Evolutionary conservation across 768 basidiomycete genomes (phyloP), one percentile per base, ranked within the genome.

Genomic region (Hygrophorus russula): DNA sequence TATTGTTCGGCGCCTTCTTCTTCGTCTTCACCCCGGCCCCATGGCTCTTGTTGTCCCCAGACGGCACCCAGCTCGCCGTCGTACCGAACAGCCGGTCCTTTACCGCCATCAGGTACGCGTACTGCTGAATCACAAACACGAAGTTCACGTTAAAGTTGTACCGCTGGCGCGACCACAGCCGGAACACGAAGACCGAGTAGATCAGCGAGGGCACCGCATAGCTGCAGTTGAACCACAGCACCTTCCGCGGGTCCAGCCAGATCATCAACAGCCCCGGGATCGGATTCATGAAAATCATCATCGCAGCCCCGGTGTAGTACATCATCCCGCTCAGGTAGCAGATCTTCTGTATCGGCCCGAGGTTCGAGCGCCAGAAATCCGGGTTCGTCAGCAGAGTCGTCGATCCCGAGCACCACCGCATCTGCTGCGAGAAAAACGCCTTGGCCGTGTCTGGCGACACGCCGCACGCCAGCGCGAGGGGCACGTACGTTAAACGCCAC

Each of bases 381-480:
- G 44, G 46, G 44, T 55, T 58, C 29, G 53, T 53, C 20, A 56
- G 50, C 5, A 56, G 41, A 7, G 56, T 54, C 2, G 57, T 54
- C 4, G 55, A 59, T n/a, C 57, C 55, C 11, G 55, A 44, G 39
- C 57, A 59, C 56, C 57, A 58, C 19, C 56, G 52, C 50, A 59
- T 56, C 44, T 59, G 58, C 36, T 59, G 58, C 11, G 58, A 55
- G 42, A 59, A 59, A 39, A 53, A 58, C 0, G 54, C 56, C 10
- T 53, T 47, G 9, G 58, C 55, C 3, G 52, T 58, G 36, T 58
- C 54, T 5, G 56, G 58, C 1, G 52, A 59, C 27, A 56, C 49
- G 14, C 56, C 58, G 30, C 55, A 57, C 8, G 56, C 56, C 15
- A 57, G 51, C 8, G 54, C 51, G 5, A 59, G 52, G 19, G 56